Percentiles rank a stretch among this genome's conserved stretches.
Conservation (phyloP, 2,329 filamentous ascomycete genomes). For the Aurifilum marmelostoma region DNA sequence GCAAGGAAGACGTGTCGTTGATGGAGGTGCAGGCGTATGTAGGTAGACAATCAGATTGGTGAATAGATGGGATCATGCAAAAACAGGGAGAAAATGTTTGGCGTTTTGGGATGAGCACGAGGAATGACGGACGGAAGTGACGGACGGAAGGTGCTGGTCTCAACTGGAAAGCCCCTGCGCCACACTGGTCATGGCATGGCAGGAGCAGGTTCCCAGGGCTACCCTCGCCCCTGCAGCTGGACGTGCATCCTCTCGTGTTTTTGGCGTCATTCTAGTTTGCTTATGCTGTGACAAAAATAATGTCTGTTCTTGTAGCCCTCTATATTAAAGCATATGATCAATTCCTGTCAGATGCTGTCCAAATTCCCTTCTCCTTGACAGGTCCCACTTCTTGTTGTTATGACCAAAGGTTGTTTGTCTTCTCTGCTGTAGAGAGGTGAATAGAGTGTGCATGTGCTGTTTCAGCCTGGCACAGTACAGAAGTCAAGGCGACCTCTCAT, state of each 20-base stretch:
- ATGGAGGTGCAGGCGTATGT: background rate
- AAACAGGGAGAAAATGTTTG: background rate
- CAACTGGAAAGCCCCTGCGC: constrained; percentile 4
- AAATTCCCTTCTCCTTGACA: background rate
- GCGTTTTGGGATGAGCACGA: constrained; percentile 1
- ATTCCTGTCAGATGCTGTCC: background rate
- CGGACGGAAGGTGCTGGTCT: background rate
- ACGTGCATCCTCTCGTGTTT: background rate
- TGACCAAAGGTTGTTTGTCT: background rate
- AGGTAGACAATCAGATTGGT: background rate
- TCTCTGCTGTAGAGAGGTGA: background rate
- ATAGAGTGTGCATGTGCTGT: too few species aligned
- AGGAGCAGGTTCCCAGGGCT: constrained; percentile 1
- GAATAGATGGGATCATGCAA: background rate
- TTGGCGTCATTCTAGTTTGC: background rate
- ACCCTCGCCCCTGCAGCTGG: background rate
- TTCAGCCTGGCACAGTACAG: background rate
- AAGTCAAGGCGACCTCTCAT: background rate
- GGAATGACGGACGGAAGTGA: background rate
- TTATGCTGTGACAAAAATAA: background rate
- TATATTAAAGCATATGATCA: background rate
- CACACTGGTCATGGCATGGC: background rate
- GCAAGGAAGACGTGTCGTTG: background rate
- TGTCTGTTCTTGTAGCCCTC: background rate
- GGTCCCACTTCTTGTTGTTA: background rate